Conservation (phyloP, 2,329 filamentous ascomycete genomes). For the Pseudopyricularia cyperi region DNA sequence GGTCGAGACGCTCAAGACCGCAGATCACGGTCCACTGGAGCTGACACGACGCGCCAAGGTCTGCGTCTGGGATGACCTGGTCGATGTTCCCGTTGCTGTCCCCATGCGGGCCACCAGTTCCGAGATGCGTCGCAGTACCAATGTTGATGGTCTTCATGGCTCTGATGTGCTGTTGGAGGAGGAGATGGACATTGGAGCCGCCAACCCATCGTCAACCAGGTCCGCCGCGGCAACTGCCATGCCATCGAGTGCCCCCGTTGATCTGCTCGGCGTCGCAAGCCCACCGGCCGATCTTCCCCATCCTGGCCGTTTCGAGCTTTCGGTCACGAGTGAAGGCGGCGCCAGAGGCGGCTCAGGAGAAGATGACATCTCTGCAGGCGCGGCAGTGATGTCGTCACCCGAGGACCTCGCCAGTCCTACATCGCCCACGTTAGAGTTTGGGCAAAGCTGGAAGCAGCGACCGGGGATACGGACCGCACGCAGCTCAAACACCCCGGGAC, state of each 20-base stretch:
- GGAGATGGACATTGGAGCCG: conserved; percentile 81
- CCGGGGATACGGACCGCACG: conserved; percentile 9
- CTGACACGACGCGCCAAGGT: conserved; percentile 82
- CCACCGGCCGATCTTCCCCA: conserved; percentile 57
- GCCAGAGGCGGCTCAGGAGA: conserved; percentile 5
- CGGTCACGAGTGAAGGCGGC: conserved; percentile 25
- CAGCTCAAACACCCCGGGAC: conserved; percentile 27
- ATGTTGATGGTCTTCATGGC: neutral
- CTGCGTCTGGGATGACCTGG: conserved; percentile 95
- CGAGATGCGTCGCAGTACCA: conserved; percentile 53
- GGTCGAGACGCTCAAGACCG: conserved; percentile 87
- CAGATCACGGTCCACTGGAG: conserved; percentile 83
- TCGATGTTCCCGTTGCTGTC: conserved; percentile 89
- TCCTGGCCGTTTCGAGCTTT: conserved; percentile 57
- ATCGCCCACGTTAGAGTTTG: neutral
- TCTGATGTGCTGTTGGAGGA: conserved; percentile 43
- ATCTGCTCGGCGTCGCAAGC: conserved; percentile 56
- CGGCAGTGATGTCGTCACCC: neutral
- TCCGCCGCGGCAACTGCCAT: conserved; percentile 12
- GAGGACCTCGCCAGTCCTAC: conserved; percentile 1
- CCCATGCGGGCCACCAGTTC: conserved; percentile 65
- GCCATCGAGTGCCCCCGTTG: conserved; percentile 27
- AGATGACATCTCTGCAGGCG: neutral
- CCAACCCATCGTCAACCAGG: conserved; percentile 34
- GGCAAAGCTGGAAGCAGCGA: conserved; percentile 7